These are phyloP conservation scores for Sambucus nigra DNA, from an alignment of 129 eudicot genomes.

Conservation along the genomic window DNA sequence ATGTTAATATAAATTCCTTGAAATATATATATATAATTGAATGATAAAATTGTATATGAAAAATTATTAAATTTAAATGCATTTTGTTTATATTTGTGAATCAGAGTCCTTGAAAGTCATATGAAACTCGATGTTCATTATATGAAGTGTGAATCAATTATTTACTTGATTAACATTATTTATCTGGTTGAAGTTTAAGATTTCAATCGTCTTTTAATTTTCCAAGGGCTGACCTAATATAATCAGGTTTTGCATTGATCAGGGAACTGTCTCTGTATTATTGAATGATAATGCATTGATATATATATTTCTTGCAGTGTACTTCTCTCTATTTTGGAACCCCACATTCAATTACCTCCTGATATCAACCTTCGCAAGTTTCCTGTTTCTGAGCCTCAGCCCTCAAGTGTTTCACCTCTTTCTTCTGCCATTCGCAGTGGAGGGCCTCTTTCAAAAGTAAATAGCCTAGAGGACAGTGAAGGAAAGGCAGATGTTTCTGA, in stretches of 20 bases:
- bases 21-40: not conserved
- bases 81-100: not conserved
- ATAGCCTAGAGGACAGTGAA: constrained; percentile 43
- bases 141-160: not conserved
- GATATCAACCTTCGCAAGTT: constrained; percentile 54
- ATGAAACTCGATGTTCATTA: not conserved
- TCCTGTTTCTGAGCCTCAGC: constrained; percentile 36
- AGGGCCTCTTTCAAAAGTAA: constrained; percentile 24
- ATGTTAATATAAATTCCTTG: not conserved
- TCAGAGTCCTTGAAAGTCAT: not conserved
- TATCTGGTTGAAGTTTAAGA: not conserved
- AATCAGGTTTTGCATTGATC: not conserved
- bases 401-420: constrained; percentile 19
- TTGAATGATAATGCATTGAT: not conserved
- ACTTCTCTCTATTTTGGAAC: constrained; percentile 84
- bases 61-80: not conserved
- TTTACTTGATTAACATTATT: not conserved
- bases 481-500: constrained; percentile 44
- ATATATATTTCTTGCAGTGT: constrained; percentile 48
- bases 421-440: constrained; percentile 26
- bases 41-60: not conserved
- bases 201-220: not conserved
- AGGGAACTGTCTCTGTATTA: not conserved
- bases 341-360: constrained; percentile 80
- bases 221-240: not conserved